phyloP scores from a whole-genome alignment of 768 basidiomycete genomes.

The Mycena albidolilacea region DNA sequence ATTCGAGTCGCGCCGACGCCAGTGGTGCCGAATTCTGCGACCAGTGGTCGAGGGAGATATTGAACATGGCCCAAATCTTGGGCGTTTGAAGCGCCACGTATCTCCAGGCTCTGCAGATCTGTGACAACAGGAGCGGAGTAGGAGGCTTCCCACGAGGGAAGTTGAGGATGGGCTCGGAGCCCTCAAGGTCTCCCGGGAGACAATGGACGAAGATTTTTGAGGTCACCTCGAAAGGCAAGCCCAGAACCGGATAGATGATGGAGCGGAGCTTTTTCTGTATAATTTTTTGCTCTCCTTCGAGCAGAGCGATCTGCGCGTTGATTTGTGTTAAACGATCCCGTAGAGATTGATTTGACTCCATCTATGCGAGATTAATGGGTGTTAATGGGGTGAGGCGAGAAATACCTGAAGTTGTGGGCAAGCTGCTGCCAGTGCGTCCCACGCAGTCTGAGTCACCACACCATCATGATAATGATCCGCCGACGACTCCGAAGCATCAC shows the following conservation, averaged over 20 bases:
- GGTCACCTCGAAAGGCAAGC: neutral
- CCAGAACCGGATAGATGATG: conserved; percentile 6
- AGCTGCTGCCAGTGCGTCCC: too few species aligned
- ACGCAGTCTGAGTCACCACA: too few species aligned
- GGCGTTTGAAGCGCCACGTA: conserved; percentile 1
- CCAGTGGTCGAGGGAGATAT: neutral
- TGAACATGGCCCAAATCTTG: conserved; percentile 9
- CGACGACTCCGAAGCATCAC: too few species aligned
- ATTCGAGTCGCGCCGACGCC: neutral
- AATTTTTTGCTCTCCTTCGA: conserved; percentile 9
- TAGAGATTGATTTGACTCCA: conserved; percentile 10
- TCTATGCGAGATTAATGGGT: neutral
- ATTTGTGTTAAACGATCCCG: conserved; percentile 16
- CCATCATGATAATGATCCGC: too few species aligned
- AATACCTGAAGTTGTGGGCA: too few species aligned
- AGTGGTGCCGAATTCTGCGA: too few species aligned
- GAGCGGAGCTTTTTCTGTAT: neutral
- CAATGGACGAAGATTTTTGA: conserved; percentile 10
- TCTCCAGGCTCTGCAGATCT: conserved; percentile 21
- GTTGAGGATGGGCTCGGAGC: neutral
- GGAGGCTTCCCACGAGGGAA: neutral
- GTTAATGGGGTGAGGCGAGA: too few species aligned
- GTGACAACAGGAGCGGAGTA: neutral
- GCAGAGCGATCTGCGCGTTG: conserved; percentile 11
- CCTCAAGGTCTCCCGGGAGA: neutral